These are phyloP conservation scores for Penicillium corylophilum DNA, from an alignment of 2,329 filamentous ascomycete species.

Conservation along the genomic window DNA sequence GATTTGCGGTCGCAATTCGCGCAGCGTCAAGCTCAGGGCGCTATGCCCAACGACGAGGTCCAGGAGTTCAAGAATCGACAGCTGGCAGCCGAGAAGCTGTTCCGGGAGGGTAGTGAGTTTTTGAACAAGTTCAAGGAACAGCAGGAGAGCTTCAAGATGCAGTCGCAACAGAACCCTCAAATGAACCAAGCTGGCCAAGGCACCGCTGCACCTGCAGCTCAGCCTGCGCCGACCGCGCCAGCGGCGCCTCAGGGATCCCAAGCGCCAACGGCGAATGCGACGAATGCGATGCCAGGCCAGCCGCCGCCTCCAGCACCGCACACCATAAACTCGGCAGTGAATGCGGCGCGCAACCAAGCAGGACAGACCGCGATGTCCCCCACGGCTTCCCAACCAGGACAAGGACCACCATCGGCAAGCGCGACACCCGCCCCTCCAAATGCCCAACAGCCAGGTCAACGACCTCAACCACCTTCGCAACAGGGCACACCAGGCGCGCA, in stretches of 20 bases:
- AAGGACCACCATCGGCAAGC: slow-evolving; percentile 31
- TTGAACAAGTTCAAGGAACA: slow-evolving; percentile 50
- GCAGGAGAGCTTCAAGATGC: slow-evolving; percentile 45
- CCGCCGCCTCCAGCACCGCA: slow-evolving; percentile 42
- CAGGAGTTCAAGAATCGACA: slow-evolving; percentile 45
- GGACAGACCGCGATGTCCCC: slow-evolving; percentile 39
- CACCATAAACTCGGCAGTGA: slow-evolving; percentile 50
- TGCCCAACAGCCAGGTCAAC: slow-evolving; percentile 24
- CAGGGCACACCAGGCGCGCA: slow-evolving; percentile 31
- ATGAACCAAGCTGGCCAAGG: slow-evolving; percentile 25
- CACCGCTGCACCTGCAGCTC: slow-evolving; percentile 17
- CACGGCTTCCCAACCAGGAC: slow-evolving; percentile 34
- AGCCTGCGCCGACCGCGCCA: slow-evolving; percentile 17
- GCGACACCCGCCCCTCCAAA: slow-evolving; percentile 25
- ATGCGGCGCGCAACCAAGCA: slow-evolving; percentile 43
- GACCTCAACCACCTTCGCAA: slow-evolving; percentile 29
- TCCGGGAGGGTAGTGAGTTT: slow-evolving; percentile 47
- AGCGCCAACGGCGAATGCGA: slow-evolving; percentile 20
- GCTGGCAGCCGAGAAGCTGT: slow-evolving; percentile 40
- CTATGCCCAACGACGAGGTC: slow-evolving; percentile 43
- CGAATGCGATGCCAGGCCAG: slow-evolving; percentile 34
- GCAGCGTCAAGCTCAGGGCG: slow-evolving; percentile 40
- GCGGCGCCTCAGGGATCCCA: slow-evolving; percentile 14
- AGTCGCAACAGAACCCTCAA: slow-evolving; percentile 32
- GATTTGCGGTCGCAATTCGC: slow-evolving; percentile 42